Percentiles rank a stretch among this genome's conserved stretches.
Conservation (phyloP, 257 asterid genomes). For the Handroanthus guayacan region DNA sequence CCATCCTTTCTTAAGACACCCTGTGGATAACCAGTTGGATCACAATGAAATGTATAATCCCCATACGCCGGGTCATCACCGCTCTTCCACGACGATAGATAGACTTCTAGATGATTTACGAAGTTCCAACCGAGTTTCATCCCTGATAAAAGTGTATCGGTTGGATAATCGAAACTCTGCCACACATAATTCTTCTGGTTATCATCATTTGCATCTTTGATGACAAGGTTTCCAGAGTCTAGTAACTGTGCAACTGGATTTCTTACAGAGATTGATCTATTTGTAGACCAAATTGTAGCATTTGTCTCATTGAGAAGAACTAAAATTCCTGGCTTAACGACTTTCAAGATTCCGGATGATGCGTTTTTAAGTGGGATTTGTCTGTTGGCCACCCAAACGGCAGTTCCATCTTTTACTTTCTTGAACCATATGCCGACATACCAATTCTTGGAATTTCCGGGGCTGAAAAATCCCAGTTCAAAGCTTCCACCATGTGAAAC, state of each 20-base stretch:
- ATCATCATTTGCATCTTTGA: conserved; percentile 15
- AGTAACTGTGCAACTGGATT: conserved; percentile 26
- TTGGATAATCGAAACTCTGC: conserved; percentile 39
- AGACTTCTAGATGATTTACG: conserved; percentile 36
- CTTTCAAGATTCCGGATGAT: conserved; percentile 11
- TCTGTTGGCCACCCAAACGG: conserved; percentile 32
- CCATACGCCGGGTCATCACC: conserved; percentile 51
- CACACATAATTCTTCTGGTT: neutral
- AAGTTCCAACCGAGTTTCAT: conserved; percentile 58
- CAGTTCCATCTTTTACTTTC: neutral
- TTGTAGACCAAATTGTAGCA: conserved; percentile 24
- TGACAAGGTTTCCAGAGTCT: conserved; percentile 34
- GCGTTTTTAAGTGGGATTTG: conserved; percentile 21
- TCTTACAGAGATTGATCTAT: neutral
- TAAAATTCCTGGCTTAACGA: conserved; percentile 15
- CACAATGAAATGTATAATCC: conserved; percentile 35
- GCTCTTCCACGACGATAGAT: conserved; percentile 54
- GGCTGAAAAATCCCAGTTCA: conserved; percentile 29
- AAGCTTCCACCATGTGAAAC: conserved; percentile 26
- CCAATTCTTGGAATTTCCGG: conserved; percentile 23
- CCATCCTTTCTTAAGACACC: conserved; percentile 25
- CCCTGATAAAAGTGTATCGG: conserved; percentile 54
- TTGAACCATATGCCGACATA: conserved; percentile 33
- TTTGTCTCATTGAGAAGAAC: conserved; percentile 19
- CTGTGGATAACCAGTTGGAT: conserved; percentile 34